Percentiles rank a stretch among this genome's conserved stretches.
Conservation (phyloP, 108 stramenopile genomes). For the Pseudonitzschia multiseries region DNA sequence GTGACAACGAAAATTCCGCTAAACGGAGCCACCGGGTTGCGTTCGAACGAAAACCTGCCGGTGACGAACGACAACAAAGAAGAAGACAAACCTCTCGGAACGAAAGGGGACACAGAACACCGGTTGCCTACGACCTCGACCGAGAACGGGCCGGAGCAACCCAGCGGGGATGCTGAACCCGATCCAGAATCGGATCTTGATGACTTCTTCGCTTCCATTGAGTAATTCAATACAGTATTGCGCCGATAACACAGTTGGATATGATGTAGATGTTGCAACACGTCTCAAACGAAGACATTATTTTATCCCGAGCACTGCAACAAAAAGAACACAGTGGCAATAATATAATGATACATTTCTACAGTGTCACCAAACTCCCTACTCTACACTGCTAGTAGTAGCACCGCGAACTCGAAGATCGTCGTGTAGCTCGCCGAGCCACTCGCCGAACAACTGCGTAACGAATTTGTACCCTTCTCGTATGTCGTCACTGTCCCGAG, state of each 20-base stretch:
- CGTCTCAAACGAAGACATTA: background rate
- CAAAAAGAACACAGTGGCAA: no score
- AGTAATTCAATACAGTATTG: slow-evolving; percentile 1
- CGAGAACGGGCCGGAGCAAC: background rate
- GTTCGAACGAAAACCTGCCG: background rate
- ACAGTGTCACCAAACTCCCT: background rate
- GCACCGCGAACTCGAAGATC: background rate
- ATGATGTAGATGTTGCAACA: no score
- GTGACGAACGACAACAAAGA: slow-evolving; percentile 5
- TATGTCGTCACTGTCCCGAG: background rate
- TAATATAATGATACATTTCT: no score
- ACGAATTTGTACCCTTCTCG: background rate
- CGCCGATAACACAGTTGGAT: no score
- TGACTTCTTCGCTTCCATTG: slow-evolving; percentile 69
- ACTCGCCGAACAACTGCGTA: background rate
- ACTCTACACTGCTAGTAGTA: background rate
- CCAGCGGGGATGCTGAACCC: background rate
- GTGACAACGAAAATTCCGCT: slow-evolving; percentile 16
- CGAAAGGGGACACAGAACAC: background rate
- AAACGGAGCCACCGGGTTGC: background rate
- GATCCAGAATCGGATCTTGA: slow-evolving; percentile 54
- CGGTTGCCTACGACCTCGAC: background rate
- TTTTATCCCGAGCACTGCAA: no score
- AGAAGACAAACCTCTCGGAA: background rate
- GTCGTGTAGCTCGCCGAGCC: background rate